Conservation (phyloP, 176 grass and related monocot species). For the Phragmites australis region DNA sequence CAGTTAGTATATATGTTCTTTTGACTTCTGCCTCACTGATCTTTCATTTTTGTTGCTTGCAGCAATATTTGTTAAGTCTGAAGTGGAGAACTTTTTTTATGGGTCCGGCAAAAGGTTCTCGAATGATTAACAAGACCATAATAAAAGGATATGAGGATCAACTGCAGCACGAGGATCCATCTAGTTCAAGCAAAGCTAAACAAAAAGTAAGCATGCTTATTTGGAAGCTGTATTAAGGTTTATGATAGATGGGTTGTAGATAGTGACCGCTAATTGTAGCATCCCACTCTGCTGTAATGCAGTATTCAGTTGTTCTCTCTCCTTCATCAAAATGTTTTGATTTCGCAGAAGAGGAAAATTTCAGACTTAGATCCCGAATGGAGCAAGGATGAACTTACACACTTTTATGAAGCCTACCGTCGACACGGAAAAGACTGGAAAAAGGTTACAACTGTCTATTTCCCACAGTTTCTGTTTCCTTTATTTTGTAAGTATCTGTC, state of each 20-base stretch:
- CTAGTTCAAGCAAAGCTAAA: slow-evolving; percentile 49
- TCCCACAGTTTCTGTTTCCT: not conserved
- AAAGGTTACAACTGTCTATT: slow-evolving; percentile 38
- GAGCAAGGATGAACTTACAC: slow-evolving; percentile 54
- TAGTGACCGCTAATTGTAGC: slow-evolving; percentile 16
- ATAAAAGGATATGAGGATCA: slow-evolving; percentile 40
- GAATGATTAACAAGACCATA: slow-evolving; percentile 39
- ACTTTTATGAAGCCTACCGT: slow-evolving; percentile 61
- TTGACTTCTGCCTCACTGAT: slow-evolving; percentile 19
- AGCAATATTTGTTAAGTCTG: slow-evolving; percentile 32
- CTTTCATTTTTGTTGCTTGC: slow-evolving; percentile 29
- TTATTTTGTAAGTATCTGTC: not conserved
- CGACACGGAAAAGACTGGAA: slow-evolving; percentile 66
- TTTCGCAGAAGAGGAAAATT: slow-evolving; percentile 51
- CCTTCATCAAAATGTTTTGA: slow-evolving; percentile 20
- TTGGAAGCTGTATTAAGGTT: slow-evolving; percentile 22
- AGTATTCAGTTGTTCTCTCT: not conserved
- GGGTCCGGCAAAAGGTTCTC: slow-evolving; percentile 55
- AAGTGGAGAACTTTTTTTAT: slow-evolving; percentile 29
- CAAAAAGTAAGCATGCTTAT: slow-evolving; percentile 49
- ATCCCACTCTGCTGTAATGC: not conserved
- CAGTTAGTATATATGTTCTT: not conserved
- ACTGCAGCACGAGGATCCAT: slow-evolving; percentile 40
- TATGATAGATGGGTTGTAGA: slow-evolving; percentile 14
- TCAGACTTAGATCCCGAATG: slow-evolving; percentile 51